Evolutionary conservation across 2,329 filamentous ascomycete species (phyloP), one percentile per base, ranked within the genome.

Genomic region (Hirsutella thompsonii): DNA sequence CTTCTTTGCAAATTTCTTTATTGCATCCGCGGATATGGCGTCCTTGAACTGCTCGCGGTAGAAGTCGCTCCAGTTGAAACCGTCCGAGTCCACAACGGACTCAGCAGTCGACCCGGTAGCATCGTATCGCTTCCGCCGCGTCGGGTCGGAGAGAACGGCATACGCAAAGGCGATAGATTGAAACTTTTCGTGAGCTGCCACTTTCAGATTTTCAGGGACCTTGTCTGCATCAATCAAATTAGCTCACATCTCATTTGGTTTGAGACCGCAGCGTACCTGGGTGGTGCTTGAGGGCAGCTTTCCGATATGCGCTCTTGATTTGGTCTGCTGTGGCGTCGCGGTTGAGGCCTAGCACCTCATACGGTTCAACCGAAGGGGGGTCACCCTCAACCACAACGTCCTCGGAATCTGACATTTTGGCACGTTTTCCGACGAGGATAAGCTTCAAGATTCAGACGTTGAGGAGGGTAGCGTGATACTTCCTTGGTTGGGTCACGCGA

Each of bases 111-210:
- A 92, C 41, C 92, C 92, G 0, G 90, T 96, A 40, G 74, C 70
- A 57, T 98, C 90, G 66, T 94, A 98, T 44, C 86, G 83, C 51
- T 79, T 79, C 50, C 92, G 83, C 40, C 92, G 79, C 18, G 72
- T 70, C 19, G 82, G 71, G 51, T 95, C 86, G 26, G 86, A 94
- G 29, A 98, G 83, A 38, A 98, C 76, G 28, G 88, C 90, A 56
- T 96, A 94, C 40, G 92, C 90, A 54, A 95, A 90, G 20, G 90
- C 90, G 51, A 98, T 79, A 51, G 83, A 72, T 62, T 98, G 92
- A 60, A 98, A 98, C 41, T 75, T 81, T 45, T 72, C 69, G 52
- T 94, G 81, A 2, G 92, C 90, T 34, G 72, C 66, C 20, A 79
- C 72, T 55, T 86, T 87, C 40, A 81, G 66, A 19, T 78, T 70